Evolutionary conservation across 768 basidiomycete genomes (phyloP), one percentile per base, ranked within the genome.

Genomic region (Auricularia cornea): DNA sequence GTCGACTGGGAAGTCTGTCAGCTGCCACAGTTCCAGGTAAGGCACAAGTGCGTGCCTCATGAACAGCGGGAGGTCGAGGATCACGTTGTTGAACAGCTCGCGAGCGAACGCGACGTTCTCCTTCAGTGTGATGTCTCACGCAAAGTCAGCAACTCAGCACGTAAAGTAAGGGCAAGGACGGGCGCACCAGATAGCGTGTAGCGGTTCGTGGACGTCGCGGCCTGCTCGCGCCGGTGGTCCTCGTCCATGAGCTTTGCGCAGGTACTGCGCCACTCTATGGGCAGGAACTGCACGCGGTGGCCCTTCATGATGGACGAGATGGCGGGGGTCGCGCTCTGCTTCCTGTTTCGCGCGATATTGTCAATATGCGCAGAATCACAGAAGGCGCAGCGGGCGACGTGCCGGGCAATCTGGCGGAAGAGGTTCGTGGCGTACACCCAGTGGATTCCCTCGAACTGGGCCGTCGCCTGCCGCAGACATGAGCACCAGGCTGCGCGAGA

Each of bases 371-470:
- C 1, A 61, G 1, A 38, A 33, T 59, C 40, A 28, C 59, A 20
- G 38, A 33, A 18, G 44, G 23, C 1, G 28, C 5, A 18, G 29
- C 40, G 20, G 59, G 10, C 28, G 41, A 23, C 72, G 59, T 51
- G 75, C 77, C 72, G 64, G 29, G 76, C 70, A 54, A 77, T 70
- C 31, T 75, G 73, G 28, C 78, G 70, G 31, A 79, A 72, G 33
- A 76, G 71, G 64, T 79, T 79, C 18, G 74, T 73, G 20, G 76
- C 76, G 62, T 79, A 79, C 20, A 79, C 73, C 66, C 79, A 80
- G 66, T 76, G 76, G 68, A 76, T 78, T 2, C 72, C 70, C 62
- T 80, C 77, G 63, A 78, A 76, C 35, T 73, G 71, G 5, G 71
- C 71, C 4, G 78, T 75, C 23, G 44, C 44, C 44, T 48, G 1